Conservation (phyloP, 208 protist species). For the Crithidia brevicula region DNA sequence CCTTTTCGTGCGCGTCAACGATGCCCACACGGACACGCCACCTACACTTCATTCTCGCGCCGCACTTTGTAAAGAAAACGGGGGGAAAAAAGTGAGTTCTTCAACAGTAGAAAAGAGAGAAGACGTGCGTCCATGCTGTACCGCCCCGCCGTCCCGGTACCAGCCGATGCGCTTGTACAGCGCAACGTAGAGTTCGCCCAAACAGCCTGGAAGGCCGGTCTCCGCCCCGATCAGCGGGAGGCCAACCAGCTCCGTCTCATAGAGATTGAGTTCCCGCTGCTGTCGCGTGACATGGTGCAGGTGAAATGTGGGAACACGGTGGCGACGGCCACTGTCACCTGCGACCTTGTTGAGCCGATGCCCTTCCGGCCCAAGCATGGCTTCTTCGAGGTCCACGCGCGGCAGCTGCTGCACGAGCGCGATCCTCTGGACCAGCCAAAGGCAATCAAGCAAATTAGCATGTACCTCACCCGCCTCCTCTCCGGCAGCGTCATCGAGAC, state of each 20-base stretch:
- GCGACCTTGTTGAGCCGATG: constrained; percentile 94
- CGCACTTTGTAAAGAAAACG: no score
- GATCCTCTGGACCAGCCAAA: constrained; percentile 37
- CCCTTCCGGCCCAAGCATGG: constrained; percentile 95
- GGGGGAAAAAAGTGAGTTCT: no score
- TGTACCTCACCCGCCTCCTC: constrained; percentile 89
- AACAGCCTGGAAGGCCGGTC: constrained; percentile 64
- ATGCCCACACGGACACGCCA: no score
- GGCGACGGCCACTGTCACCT: constrained; percentile 79
- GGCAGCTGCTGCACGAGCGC: constrained; percentile 88
- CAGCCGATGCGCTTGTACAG: constrained; percentile 56
- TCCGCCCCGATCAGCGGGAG: constrained; percentile 78
- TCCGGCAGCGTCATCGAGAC: constrained; percentile 94
- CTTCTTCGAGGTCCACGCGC: constrained; percentile 92
- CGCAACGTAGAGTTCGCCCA: constrained; percentile 74
- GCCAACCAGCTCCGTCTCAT: constrained; percentile 76
- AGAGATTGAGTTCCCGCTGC: constrained; percentile 70
- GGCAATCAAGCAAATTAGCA: constrained; percentile 57
- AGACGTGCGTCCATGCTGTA: constrained; percentile 53
- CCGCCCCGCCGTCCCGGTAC: constrained; percentile 47
- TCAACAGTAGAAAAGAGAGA: not conserved
- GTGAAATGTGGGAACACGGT: constrained; percentile 91
- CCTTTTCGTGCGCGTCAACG: not conserved
- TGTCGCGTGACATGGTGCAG: constrained; percentile 70
- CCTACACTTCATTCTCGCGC: no score